phyloP scores from a whole-genome alignment of 441 rosid species.

The Aleurites moluccanus region DNA sequence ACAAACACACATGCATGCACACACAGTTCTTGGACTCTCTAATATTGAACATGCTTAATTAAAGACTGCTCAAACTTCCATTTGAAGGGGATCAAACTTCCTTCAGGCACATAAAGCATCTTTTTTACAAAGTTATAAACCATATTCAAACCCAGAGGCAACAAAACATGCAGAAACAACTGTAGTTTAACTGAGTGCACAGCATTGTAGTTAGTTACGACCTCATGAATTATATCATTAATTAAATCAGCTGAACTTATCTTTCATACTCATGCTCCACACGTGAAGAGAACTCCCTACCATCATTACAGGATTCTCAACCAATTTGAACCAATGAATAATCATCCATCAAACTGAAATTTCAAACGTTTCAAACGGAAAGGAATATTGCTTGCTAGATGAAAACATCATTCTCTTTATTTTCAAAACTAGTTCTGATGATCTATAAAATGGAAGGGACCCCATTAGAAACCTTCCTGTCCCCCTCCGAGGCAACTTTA shows the following conservation, averaged over 20 bases:
- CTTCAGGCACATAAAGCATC: neutral
- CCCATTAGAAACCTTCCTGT: neutral
- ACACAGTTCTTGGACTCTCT: neutral
- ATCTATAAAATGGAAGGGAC: neutral
- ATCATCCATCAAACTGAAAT: constrained; percentile 6
- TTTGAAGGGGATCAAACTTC: neutral
- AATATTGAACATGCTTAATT: neutral
- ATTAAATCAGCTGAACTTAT: neutral
- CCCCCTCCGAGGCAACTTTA: no score
- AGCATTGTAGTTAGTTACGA: neutral
- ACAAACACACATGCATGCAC: neutral
- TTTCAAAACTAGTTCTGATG: neutral
- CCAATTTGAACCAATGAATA: neutral
- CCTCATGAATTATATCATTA: no score
- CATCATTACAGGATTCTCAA: neutral
- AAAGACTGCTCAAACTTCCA: constrained; percentile 5
- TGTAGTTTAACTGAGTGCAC: neutral
- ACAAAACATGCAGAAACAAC: neutral
- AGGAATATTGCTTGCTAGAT: neutral
- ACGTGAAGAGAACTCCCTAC: neutral
- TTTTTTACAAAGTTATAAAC: neutral
- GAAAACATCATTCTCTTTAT: neutral
- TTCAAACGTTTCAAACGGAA: neutral
- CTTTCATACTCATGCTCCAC: neutral
- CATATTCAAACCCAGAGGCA: neutral